phyloP scores from a whole-genome alignment of 129 eudicot genomes.

The Apium graveolens region DNA sequence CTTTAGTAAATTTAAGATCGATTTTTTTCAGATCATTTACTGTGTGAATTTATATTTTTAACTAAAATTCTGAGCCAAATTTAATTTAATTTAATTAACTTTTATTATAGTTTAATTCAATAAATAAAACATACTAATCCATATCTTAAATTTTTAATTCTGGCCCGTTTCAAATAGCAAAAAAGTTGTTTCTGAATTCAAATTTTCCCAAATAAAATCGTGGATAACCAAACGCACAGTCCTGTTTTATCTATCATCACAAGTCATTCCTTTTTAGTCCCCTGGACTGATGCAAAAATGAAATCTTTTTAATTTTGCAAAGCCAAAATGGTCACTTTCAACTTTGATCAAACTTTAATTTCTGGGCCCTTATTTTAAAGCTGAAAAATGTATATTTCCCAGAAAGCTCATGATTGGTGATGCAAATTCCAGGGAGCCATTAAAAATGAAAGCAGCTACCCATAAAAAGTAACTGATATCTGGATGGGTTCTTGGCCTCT shows the following conservation, averaged over 20 bases:
- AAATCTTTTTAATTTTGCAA: background rate
- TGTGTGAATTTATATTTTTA: too few relatives aligned
- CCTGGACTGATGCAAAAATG: background rate
- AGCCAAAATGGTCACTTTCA: background rate
- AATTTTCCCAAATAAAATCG: background rate
- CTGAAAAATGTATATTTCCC: background rate
- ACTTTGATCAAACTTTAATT: background rate
- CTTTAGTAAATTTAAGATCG: too few relatives aligned
- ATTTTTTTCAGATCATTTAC: too few relatives aligned
- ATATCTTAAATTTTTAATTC: too few relatives aligned
- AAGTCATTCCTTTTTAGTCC: too few relatives aligned
- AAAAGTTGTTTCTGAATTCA: background rate
- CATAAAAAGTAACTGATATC: background rate
- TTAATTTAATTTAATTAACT: too few relatives aligned
- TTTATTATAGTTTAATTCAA: too few relatives aligned
- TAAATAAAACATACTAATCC: too few relatives aligned
- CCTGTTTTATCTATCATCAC: too few relatives aligned
- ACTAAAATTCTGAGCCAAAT: too few relatives aligned
- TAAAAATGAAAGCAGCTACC: constrained; percentile 9
- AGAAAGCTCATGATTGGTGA: background rate
- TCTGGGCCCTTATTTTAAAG: background rate
- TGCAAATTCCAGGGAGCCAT: constrained; percentile 2
- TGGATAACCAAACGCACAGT: too few relatives aligned
- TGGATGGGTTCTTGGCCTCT: background rate
- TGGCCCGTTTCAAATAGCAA: too few relatives aligned